phyloP scores from a whole-genome alignment of 1,139 yeast species.

The Scheffersomyces parashehatae region DNA sequence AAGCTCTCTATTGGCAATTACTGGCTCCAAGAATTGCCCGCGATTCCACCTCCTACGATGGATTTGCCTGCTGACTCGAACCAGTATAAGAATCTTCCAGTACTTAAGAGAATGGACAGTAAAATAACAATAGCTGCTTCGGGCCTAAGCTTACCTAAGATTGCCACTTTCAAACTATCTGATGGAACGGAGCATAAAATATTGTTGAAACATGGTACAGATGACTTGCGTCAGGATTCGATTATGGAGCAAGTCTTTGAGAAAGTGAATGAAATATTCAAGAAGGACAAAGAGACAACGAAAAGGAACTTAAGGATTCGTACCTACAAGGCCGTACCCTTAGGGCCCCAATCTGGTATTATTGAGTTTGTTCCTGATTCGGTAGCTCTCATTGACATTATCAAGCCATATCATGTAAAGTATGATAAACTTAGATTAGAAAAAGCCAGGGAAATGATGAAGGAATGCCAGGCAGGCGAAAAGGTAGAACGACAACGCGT shows the following conservation, averaged over 20 bases:
- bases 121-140: slow-evolving; percentile 64
- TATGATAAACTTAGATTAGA: slow-evolving; percentile 49
- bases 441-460: slow-evolving; percentile 69
- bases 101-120: slow-evolving; percentile 45
- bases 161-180: slow-evolving; percentile 53
- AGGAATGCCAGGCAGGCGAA: slow-evolving; percentile 50
- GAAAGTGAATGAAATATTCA: slow-evolving; percentile 75
- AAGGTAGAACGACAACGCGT: slow-evolving; percentile 48
- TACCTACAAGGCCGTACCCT: slow-evolving; percentile 87
- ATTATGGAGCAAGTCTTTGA: slow-evolving; percentile 97
- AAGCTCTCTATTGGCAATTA: slow-evolving; percentile 46
- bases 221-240: slow-evolving; percentile 92
- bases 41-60: slow-evolving; percentile 72
- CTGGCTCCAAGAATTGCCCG: slow-evolving; percentile 57
- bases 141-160: slow-evolving; percentile 87
- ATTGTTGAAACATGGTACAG: slow-evolving; percentile 81
- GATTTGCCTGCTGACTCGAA: slow-evolving; percentile 41
- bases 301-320: slow-evolving; percentile 61
- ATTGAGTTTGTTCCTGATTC: slow-evolving; percentile 89
- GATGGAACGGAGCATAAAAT: slow-evolving; percentile 61
- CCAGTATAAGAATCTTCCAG: slow-evolving; percentile 51
- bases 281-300: slow-evolving; percentile 55
- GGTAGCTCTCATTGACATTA: slow-evolving; percentile 64
- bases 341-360: slow-evolving; percentile 85
- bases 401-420: slow-evolving; percentile 58